Conservation (phyloP, 1,139 yeast species). For the Entelexis sorbosivorans region DNA sequence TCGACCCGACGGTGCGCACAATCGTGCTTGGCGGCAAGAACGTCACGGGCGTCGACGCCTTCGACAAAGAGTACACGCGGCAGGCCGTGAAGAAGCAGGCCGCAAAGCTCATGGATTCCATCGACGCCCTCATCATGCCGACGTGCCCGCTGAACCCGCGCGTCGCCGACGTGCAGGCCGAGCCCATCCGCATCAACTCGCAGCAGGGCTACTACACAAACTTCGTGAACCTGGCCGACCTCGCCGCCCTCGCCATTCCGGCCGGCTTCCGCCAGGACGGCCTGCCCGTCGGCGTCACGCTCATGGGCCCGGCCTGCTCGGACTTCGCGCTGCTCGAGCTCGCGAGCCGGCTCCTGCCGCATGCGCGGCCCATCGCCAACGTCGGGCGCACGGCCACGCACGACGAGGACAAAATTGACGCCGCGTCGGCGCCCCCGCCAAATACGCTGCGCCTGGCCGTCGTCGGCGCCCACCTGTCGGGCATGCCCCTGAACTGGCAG, state of each 20-base stretch:
- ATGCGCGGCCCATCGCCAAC: constrained; percentile 40
- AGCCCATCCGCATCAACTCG: constrained; percentile 77
- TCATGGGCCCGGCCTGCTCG: constrained; percentile 67
- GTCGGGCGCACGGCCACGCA: constrained; percentile 25
- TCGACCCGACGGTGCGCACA: constrained; percentile 73
- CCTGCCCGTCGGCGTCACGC: constrained; percentile 79
- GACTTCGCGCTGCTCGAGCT: constrained; percentile 81
- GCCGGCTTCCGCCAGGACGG: constrained; percentile 79
- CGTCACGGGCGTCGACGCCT: constrained; percentile 71
- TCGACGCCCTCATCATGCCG: constrained; percentile 74
- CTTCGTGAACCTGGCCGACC: constrained; percentile 86
- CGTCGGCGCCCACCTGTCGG: constrained; percentile 89
- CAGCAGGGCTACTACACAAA: constrained; percentile 94
- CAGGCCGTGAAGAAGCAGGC: constrained; percentile 47
- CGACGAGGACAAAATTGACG: constrained; percentile 29
- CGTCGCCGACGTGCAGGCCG: constrained; percentile 54
- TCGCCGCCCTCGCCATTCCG: constrained; percentile 86
- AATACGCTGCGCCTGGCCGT: constrained; percentile 62
- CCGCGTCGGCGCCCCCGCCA: constrained; percentile 31
- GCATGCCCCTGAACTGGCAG: constrained; percentile 91
- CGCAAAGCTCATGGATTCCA: constrained; percentile 30
- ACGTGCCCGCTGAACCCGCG: constrained; percentile 90
- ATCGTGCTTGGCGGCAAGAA: constrained; percentile 71
- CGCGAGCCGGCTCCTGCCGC: constrained; percentile 59
- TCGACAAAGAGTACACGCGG: constrained; percentile 74